These are phyloP conservation scores for Fusarium avenaceum DNA, from an alignment of 2,329 filamentous ascomycete genomes.

Conservation along the genomic window DNA sequence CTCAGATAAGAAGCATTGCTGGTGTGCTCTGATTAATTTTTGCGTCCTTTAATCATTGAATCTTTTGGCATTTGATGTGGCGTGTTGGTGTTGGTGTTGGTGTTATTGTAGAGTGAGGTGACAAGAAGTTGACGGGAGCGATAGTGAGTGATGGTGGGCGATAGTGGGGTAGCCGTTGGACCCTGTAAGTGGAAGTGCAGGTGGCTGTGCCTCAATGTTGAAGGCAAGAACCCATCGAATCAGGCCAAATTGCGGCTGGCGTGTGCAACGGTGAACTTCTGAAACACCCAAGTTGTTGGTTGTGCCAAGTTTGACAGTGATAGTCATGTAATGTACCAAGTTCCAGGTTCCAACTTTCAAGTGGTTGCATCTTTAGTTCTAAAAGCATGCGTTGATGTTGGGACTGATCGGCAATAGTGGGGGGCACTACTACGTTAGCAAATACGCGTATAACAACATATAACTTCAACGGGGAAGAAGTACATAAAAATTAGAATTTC, in stretches of 20 bases:
- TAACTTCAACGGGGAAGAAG: no score
- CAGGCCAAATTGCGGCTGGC: conserved; percentile 4
- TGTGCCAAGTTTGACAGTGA: conserved; percentile 19
- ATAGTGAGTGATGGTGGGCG: not conserved
- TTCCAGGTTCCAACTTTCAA: conserved; percentile 6
- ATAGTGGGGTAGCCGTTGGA: conserved; percentile 27
- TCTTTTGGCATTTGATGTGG: not conserved
- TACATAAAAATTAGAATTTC: no score
- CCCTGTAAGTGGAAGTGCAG: conserved; percentile 21
- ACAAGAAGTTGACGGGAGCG: not conserved
- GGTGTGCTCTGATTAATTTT: not conserved
- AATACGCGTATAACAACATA: no score
- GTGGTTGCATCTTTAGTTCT: not conserved
- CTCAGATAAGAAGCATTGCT: not conserved
- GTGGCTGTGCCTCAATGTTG: conserved; percentile 15
- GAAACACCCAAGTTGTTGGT: conserved; percentile 20
- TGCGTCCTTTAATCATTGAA: not conserved
- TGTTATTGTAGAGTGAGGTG: conserved; percentile 12
- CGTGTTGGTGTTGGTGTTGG: not conserved
- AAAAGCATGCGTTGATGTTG: not conserved
- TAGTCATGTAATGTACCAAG: not conserved
- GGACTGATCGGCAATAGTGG: conserved; percentile 2
- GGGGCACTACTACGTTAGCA: no score
- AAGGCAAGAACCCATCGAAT: conserved; percentile 8
- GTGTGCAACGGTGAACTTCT: conserved; percentile 9